phyloP scores from a whole-genome alignment of 2,329 filamentous ascomycete genomes.

The Neonectria neomacrospora region DNA sequence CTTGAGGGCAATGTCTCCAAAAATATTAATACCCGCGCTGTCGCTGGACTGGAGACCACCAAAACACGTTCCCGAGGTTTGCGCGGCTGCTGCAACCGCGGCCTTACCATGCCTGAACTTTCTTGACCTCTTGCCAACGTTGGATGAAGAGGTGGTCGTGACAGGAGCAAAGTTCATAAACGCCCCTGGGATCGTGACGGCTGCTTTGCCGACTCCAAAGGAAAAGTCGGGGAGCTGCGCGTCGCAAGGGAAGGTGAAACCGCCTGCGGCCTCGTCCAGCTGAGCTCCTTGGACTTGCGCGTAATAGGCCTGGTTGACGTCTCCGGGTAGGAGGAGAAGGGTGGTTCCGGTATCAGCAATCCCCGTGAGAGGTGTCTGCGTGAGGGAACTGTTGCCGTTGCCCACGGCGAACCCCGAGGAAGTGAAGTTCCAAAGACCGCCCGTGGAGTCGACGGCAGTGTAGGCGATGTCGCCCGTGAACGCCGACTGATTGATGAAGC shows the following conservation, averaged over 20 bases:
- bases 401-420: conserved; percentile 38
- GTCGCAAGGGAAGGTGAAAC: conserved; percentile 60
- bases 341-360: conserved; percentile 72
- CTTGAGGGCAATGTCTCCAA: conserved; percentile 71
- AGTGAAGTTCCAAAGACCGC: conserved; percentile 73
- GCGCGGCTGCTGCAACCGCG: not conserved
- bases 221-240: conserved; percentile 59
- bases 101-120: not conserved
- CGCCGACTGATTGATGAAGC: conserved; percentile 71
- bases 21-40: conserved; percentile 63
- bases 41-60: conserved; percentile 72
- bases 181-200: conserved; percentile 66
- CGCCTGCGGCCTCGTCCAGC: conserved; percentile 53
- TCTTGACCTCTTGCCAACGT: conserved; percentile 7
- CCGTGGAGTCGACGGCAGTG: conserved; percentile 66
- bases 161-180: conserved; percentile 63
- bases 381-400: conserved; percentile 44
- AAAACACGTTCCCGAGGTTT: conserved; percentile 60
- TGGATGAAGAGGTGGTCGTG: not conserved
- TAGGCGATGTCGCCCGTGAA: conserved; percentile 72
- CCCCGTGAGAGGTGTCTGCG: conserved; percentile 49
- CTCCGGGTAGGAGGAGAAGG: conserved; percentile 68
- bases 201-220: conserved; percentile 67
- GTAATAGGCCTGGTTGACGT: conserved; percentile 63
- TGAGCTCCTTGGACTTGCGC: conserved; percentile 56